Conservation (phyloP, 164 flowering plant genomes). For the Macadamia integrifolia region DNA sequence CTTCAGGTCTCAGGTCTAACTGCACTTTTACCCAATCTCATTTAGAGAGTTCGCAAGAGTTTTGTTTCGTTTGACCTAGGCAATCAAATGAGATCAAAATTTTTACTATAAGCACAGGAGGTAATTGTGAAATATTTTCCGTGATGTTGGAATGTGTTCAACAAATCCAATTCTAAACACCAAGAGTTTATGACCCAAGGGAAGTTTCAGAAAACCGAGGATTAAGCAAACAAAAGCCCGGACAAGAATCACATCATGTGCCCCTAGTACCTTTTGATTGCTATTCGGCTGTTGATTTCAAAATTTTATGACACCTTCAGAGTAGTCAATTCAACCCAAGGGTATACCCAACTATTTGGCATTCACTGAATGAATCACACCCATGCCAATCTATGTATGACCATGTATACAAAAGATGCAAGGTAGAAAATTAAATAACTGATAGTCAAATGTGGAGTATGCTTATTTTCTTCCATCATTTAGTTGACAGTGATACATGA, state of each 20-base stretch:
- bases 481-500: too few relatives aligned
- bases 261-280: not conserved
- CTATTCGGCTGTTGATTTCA: not conserved
- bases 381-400: too few relatives aligned
- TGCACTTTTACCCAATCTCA: not conserved
- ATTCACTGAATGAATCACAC: too few relatives aligned
- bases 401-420: too few relatives aligned
- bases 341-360: too few relatives aligned
- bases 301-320: not conserved
- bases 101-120: too few relatives aligned
- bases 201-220: not conserved
- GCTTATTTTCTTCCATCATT: not conserved
- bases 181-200: not conserved
- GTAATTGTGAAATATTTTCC: too few relatives aligned
- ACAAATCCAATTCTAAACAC: too few relatives aligned
- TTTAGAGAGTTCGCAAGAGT: not conserved
- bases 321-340: not conserved
- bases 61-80: not conserved
- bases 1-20: not conserved
- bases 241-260: not conserved
- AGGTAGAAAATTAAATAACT: not conserved
- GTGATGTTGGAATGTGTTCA: too few relatives aligned
- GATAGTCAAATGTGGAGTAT: not conserved
- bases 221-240: not conserved
- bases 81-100: not conserved